These are phyloP conservation scores for Rhodotorula sphaerocarpa DNA, from an alignment of 768 basidiomycete genomes.

Conservation along the genomic window DNA sequence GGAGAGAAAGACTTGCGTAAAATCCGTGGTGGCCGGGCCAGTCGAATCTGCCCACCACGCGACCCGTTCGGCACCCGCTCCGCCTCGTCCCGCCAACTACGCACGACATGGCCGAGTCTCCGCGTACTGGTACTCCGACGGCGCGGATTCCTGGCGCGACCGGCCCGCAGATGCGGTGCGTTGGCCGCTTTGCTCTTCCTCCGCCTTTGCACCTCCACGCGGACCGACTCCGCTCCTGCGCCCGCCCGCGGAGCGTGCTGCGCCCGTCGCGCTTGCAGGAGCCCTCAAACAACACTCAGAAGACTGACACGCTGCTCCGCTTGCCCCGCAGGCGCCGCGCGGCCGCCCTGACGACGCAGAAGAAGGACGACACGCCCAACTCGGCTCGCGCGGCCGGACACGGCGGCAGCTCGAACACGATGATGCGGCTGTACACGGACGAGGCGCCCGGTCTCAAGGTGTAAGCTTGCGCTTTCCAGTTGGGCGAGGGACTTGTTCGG, in stretches of 20 bases:
- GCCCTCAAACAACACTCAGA: too few species aligned
- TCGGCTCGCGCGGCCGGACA: conserved; percentile 49
- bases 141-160: conserved; percentile 17
- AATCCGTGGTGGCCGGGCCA: too few species aligned
- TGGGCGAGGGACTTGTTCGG: too few species aligned
- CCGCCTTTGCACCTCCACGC: background rate
- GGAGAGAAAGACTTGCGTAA: too few species aligned
- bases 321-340: conserved; percentile 19
- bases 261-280: too few species aligned
- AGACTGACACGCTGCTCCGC: too few species aligned
- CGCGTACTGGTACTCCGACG: background rate
- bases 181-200: background rate
- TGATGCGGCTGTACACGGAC: conserved; percentile 98
- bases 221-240: too few species aligned
- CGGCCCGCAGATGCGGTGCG: conserved; percentile 28
- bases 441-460: conserved; percentile 95
- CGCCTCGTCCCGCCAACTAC: too few species aligned
- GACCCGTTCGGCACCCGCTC: too few species aligned
- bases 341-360: conserved; percentile 16
- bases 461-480: conserved; percentile 52
- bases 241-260: too few species aligned
- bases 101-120: conserved; percentile 10
- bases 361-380: conserved; percentile 19
- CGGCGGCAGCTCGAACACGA: conserved; percentile 93
- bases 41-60: too few species aligned